A percentile compares a stretch with the other conserved stretches of the same genome.
phyloP scores from a whole-genome alignment of 2,329 filamentous ascomycete genomes.

The Pestalotiopsis sp. region DNA sequence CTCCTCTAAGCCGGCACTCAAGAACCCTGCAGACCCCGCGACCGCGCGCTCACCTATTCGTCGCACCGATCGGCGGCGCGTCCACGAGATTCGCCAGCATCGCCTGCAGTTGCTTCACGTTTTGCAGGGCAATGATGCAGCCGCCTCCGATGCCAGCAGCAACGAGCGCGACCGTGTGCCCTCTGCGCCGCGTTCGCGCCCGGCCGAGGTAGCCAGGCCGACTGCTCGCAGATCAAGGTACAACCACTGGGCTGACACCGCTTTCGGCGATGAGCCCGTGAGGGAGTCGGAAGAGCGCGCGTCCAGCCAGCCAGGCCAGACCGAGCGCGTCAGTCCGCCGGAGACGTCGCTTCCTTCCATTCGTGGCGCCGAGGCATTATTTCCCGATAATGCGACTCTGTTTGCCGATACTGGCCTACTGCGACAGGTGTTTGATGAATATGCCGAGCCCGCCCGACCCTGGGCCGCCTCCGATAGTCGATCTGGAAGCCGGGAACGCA shows the following conservation, averaged over 20 bases:
- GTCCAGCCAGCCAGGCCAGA: background rate
- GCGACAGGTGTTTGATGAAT: background rate
- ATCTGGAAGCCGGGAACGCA: background rate
- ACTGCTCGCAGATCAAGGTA: background rate
- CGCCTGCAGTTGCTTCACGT: slow-evolving; percentile 32
- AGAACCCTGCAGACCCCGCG: slow-evolving; percentile 25
- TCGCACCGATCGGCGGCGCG: slow-evolving; percentile 29
- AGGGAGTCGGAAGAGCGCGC: background rate
- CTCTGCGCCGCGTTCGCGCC: background rate
- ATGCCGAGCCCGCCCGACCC: background rate
- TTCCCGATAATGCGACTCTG: background rate
- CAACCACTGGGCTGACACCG: background rate
- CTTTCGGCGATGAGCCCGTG: background rate
- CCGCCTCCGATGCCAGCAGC: background rate
- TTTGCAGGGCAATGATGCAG: slow-evolving; percentile 19
- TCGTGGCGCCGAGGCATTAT: background rate
- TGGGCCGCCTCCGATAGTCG: background rate
- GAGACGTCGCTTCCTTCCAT: background rate
- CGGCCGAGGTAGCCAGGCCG: background rate
- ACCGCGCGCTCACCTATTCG: slow-evolving; percentile 44
- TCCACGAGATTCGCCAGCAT: slow-evolving; percentile 35
- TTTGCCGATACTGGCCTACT: background rate
- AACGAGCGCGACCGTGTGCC: background rate
- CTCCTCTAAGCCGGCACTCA: slow-evolving; percentile 37
- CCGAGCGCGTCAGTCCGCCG: background rate